Conservation (phyloP, 2,329 filamentous ascomycete species). For the Phoma sp. region DNA sequence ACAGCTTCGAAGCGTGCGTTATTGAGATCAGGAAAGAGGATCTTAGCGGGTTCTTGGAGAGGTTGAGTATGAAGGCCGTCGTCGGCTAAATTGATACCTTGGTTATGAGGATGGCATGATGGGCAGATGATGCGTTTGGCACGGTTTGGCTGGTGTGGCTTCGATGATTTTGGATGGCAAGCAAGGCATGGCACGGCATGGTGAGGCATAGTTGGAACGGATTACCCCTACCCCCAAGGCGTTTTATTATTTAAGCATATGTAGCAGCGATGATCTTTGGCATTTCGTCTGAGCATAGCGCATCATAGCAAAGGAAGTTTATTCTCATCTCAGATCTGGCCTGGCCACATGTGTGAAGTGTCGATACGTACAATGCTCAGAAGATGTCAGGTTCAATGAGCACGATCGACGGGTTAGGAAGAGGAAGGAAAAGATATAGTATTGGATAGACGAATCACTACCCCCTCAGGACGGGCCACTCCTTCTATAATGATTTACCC, state of each 20-base stretch:
- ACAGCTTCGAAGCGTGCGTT: constrained; percentile 96
- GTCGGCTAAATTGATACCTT: constrained; percentile 55
- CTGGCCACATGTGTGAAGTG: too few species aligned
- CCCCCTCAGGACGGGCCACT: too few species aligned
- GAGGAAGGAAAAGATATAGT: too few species aligned
- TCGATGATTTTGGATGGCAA: too few species aligned
- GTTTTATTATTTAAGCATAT: constrained; percentile 10
- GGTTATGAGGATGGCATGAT: neutral
- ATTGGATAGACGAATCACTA: too few species aligned
- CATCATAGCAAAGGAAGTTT: constrained; percentile 19
- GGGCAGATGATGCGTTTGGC: neutral
- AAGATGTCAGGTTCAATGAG: too few species aligned
- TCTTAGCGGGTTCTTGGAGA: constrained; percentile 86
- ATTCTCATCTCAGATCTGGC: constrained; percentile 9
- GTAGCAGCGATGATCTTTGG: constrained; percentile 16
- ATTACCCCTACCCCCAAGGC: constrained; percentile 4
- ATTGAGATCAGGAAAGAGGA: constrained; percentile 99
- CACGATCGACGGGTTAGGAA: too few species aligned
- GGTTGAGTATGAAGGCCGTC: constrained; percentile 88
- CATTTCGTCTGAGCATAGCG: constrained; percentile 14
- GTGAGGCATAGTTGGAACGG: constrained; percentile 15
- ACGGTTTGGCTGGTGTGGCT: constrained; percentile 8
- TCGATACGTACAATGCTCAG: too few species aligned
- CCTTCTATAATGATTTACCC: too few species aligned
- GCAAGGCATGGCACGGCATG: constrained; percentile 13